Evolutionary conservation across 208 protist genomes (phyloP), one percentile per base, ranked within the genome.

Genomic region (Tetramitus jugosus): DNA sequence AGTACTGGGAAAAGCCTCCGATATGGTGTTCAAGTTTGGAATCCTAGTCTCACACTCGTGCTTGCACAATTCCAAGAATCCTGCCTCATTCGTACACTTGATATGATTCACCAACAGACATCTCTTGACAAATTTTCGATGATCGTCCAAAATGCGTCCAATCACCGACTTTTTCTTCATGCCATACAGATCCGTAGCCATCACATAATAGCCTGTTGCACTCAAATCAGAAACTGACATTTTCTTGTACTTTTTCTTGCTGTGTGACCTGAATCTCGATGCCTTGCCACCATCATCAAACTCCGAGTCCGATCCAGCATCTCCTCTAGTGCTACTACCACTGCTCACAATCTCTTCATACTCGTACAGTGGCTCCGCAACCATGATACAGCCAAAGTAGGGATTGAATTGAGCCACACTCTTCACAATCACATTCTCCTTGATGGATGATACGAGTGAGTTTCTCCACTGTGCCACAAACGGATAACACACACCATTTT

Each of bases 401-500:
- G 29, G 62, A 26, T 69, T 69, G 33, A 69, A 69, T 1, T 37
- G 7, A 26, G 43, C 62, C 14, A 69, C 39, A 43, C 31, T 13
- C 31, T 69, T 69, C 3, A 69, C 39, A 26, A 69, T 69, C 3
- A 69, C 62, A 69, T 69, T 69, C 43, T 69, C 62, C 43, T 29
- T 43, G 14, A 69, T 43, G 1, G 62, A 45, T 3, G 20, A 29
- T 26, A 69, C 23, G 23, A 69, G 3, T 42, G 62, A 37, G 43
- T 69, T 69, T 43, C 62, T 69, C 62, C 62, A 69, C 31, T 69
- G 62, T 6, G 62, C 62, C 10, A 69, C 62, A 43, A 69, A 39
- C 7, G 62, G 62, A 69, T n/a, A n/a, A n/a, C n/a, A n/a, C n/a
- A n/a, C n/a, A n/a, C n/a, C n/a, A n/a, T n/a, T 62, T 37, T 62